Evolutionary conservation across 2,329 filamentous ascomycete species (phyloP).

Genomic region (Gaeumannomyces sp.): DNA sequence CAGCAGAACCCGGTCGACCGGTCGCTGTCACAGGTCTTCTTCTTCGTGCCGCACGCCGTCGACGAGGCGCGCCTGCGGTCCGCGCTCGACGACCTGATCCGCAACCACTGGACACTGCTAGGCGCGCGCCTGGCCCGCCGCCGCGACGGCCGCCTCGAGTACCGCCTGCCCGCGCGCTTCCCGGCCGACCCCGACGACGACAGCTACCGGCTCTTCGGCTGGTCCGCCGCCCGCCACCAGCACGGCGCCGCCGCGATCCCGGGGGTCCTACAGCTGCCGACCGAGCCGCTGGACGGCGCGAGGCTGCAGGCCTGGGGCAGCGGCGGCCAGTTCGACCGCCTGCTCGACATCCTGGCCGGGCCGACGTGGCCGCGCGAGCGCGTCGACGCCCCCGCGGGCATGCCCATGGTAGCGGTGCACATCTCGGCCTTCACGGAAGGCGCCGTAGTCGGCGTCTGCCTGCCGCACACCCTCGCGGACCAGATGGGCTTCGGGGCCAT

Average conservation of each 20-base stretch:
- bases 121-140: constrained; percentile 2
- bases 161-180: not conserved
- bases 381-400: not conserved
- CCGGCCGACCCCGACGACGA: not conserved
- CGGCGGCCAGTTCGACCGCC: not conserved
- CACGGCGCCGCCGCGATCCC: not conserved
- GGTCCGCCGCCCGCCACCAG: not conserved
- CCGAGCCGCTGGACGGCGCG: not conserved
- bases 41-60: constrained; percentile 4
- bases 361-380: constrained; percentile 1
- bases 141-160: constrained; percentile 8
- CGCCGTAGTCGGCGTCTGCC: not conserved
- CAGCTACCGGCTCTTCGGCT: not conserved
- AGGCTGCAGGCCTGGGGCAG: not conserved
- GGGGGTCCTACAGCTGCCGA: not conserved
- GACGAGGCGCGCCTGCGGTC: not conserved
- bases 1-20: not conserved
- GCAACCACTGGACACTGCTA: not conserved
- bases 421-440: constrained; percentile 1
- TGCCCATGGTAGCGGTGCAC: constrained; percentile 5
- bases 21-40: not conserved
- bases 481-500: not conserved
- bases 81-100: constrained; percentile 3
- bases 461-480: constrained; percentile 3
- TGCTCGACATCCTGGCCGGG: not conserved